A percentile compares a stretch with the other conserved stretches of the same genome.
Conservation (phyloP, 1,284 basidiomycete genomes). For the Puccinia polysora region DNA sequence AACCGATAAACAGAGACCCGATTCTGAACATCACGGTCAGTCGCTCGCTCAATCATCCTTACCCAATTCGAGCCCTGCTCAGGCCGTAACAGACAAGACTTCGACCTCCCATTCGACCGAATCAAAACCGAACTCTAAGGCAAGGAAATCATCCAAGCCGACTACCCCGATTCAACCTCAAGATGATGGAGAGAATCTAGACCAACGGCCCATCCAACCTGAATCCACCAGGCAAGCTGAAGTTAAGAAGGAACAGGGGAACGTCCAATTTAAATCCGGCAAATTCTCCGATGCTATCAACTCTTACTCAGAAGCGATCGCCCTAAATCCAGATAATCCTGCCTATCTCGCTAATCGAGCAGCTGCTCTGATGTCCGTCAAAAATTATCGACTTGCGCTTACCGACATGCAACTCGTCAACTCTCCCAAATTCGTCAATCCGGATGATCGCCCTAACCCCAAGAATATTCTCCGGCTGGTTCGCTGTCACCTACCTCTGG, state of each 20-base stretch:
- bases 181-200: not conserved
- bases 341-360: slow-evolving; percentile 78
- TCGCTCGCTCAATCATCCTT: too few species aligned
- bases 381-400: slow-evolving; percentile 68
- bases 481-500: slow-evolving; percentile 72
- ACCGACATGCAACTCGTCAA: slow-evolving; percentile 72
- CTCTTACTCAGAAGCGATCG: slow-evolving; percentile 53
- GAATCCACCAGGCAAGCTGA: not conserved
- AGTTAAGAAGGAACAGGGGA: slow-evolving; percentile 15
- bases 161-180: not conserved
- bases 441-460: slow-evolving; percentile 51
- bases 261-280: slow-evolving; percentile 8
- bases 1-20: too few species aligned
- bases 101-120: too few species aligned
- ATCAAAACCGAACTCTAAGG: too few species aligned
- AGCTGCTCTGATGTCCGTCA: slow-evolving; percentile 75
- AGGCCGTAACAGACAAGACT: too few species aligned
- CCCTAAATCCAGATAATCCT: slow-evolving; percentile 65
- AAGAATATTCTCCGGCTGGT: slow-evolving; percentile 75
- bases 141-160: not conserved
- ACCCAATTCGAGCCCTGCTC: too few species aligned
- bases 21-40: too few species aligned
- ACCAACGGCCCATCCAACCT: not conserved
- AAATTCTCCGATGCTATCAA: slow-evolving; percentile 21
- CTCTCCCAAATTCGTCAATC: slow-evolving; percentile 60